phyloP scores from a whole-genome alignment of 2,329 filamentous ascomycete genomes.

The Alternaria dauci region DNA sequence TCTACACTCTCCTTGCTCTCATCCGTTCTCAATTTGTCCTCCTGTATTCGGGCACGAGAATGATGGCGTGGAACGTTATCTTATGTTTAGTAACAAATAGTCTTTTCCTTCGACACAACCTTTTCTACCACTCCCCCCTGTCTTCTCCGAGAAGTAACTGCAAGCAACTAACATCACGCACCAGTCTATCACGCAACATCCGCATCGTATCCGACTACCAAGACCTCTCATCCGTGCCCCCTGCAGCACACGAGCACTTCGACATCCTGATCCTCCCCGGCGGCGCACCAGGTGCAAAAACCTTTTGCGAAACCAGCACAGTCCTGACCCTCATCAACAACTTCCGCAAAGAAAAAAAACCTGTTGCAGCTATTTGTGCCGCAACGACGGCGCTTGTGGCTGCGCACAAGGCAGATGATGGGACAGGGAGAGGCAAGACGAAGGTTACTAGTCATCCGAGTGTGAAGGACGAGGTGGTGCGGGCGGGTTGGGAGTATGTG shows the following conservation, averaged over 20 bases:
- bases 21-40: background rate
- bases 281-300: slow-evolving; percentile 49
- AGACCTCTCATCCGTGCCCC: slow-evolving; percentile 28
- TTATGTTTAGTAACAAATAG: background rate
- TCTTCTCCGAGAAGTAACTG: background rate
- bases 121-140: background rate
- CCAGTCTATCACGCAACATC: slow-evolving; percentile 50
- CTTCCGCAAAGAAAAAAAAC: slow-evolving; percentile 44
- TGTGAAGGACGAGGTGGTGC: slow-evolving; percentile 43
- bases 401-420: slow-evolving; percentile 21
- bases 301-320: slow-evolving; percentile 34
- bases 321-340: slow-evolving; percentile 42
- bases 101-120: background rate
- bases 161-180: background rate
- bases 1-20: background rate
- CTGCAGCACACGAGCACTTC: slow-evolving; percentile 27
- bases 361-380: slow-evolving; percentile 50
- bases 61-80: too few relatives aligned
- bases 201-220: slow-evolving; percentile 48
- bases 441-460: slow-evolving; percentile 52
- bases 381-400: slow-evolving; percentile 51
- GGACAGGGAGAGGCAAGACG: slow-evolving; percentile 20
- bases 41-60: background rate
- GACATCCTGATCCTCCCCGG: slow-evolving; percentile 52
- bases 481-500: slow-evolving; percentile 47